Conservation (phyloP, 805 yeast genomes). For the Zygosaccharomyces pseudorouxii region DNA sequence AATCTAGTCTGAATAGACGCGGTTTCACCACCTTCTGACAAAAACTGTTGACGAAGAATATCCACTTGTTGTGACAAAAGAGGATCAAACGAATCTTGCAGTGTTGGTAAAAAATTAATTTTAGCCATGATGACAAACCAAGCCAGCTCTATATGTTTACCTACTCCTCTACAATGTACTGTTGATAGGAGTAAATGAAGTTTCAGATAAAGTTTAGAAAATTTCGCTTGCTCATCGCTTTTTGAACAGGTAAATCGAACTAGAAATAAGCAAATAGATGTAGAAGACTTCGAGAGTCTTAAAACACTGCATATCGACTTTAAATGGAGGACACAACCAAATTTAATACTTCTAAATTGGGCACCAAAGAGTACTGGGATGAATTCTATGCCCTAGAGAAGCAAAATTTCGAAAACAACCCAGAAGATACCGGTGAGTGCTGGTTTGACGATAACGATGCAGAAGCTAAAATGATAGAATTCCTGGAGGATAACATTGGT, state of each 20-base stretch:
- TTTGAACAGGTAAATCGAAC: not conserved
- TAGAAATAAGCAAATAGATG: not conserved
- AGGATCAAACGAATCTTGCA: conserved; percentile 38
- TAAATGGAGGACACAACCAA: conserved; percentile 41
- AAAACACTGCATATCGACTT: not conserved
- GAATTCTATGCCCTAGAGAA: conserved; percentile 73
- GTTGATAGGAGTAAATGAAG: not conserved
- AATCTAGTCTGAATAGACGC: conserved; percentile 81
- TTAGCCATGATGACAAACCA: conserved; percentile 20
- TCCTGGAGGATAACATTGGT: conserved; percentile 50
- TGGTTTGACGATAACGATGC: conserved; percentile 98
- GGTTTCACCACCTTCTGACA: conserved; percentile 66
- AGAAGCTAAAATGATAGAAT: conserved; percentile 75
- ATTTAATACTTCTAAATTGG: conserved; percentile 74
- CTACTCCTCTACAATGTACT: not conserved
- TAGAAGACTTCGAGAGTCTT: not conserved
- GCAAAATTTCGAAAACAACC: conserved; percentile 63
- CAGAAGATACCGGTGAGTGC: conserved; percentile 87
- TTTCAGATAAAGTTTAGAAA: conserved; percentile 1
- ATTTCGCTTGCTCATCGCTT: conserved; percentile 1
- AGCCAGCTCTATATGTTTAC: not conserved
- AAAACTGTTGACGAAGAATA: conserved; percentile 70
- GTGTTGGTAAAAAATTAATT: conserved; percentile 28
- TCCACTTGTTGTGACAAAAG: conserved; percentile 70
- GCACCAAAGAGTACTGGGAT: conserved; percentile 91